Conservation (phyloP, 176 grass and related monocot genomes). For the Neostapfia colusana region DNA sequence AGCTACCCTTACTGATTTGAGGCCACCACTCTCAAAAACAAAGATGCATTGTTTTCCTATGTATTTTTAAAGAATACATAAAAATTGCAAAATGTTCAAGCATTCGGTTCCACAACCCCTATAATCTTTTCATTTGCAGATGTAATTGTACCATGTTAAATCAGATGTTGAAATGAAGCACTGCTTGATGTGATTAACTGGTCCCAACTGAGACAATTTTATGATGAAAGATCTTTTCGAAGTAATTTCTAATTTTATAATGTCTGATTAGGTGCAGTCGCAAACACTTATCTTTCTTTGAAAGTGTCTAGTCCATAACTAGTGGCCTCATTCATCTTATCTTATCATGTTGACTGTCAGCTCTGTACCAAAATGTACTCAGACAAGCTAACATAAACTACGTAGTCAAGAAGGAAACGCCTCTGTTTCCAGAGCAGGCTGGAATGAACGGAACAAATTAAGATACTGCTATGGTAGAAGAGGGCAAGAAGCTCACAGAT, state of each 20-base stretch:
- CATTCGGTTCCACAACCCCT: background rate
- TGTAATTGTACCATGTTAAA: background rate
- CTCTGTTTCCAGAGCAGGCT: background rate
- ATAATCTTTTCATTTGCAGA: background rate
- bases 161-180: background rate
- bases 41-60: background rate
- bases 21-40: background rate
- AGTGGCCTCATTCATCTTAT: background rate
- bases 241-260: background rate
- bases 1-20: background rate
- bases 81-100: background rate
- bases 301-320: background rate
- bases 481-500: conserved; percentile 42
- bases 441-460: background rate
- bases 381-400: background rate
- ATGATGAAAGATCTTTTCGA: background rate
- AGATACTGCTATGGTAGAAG: background rate
- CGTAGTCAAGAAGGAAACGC: background rate
- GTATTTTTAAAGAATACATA: background rate
- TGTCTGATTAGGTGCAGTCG: background rate
- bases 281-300: background rate
- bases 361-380: background rate
- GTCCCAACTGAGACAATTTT: background rate
- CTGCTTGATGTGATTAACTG: background rate
- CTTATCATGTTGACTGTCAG: background rate